These are phyloP conservation scores for Magnolia officinalis DNA, from an alignment of 164 flowering plant genomes.

Conservation along the genomic window DNA sequence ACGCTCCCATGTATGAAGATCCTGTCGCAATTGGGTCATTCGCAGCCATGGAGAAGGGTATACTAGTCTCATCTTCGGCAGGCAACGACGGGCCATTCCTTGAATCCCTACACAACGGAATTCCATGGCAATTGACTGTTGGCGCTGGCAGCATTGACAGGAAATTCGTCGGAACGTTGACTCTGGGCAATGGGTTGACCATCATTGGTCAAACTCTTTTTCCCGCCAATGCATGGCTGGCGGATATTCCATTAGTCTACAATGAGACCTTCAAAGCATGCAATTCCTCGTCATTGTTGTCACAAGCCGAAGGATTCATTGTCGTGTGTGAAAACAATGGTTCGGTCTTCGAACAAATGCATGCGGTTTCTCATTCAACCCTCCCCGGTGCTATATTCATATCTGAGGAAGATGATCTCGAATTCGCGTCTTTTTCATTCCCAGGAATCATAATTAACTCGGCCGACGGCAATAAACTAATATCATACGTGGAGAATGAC, in stretches of 20 bases:
- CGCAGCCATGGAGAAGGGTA: conserved; percentile 4
- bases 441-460: not conserved
- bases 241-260: conserved; percentile 6
- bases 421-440: not conserved
- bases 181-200: conserved; percentile 1
- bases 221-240: conserved; percentile 13
- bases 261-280: conserved; percentile 13
- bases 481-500: not conserved
- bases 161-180: not conserved
- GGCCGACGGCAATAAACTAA: not conserved
- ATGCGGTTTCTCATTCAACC: conserved; percentile 9
- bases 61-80: conserved; percentile 9
- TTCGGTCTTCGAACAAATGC: conserved; percentile 24
- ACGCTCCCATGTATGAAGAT: not conserved
- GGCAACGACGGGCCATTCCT: conserved; percentile 1
- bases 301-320: conserved; percentile 6
- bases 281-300: not conserved
- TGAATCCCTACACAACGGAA: not conserved
- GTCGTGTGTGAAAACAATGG: conserved; percentile 18
- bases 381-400: conserved; percentile 53
- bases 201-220: conserved; percentile 7
- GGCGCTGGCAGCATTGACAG: conserved; percentile 10
- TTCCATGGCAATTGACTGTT: conserved; percentile 11
- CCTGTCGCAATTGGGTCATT: conserved; percentile 7
- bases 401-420: conserved; percentile 29